Percentiles rank a stretch among this genome's conserved stretches.
These are phyloP conservation scores for Cucurbita moschata DNA, from an alignment of 306 rosid genomes.

Conservation along the genomic window DNA sequence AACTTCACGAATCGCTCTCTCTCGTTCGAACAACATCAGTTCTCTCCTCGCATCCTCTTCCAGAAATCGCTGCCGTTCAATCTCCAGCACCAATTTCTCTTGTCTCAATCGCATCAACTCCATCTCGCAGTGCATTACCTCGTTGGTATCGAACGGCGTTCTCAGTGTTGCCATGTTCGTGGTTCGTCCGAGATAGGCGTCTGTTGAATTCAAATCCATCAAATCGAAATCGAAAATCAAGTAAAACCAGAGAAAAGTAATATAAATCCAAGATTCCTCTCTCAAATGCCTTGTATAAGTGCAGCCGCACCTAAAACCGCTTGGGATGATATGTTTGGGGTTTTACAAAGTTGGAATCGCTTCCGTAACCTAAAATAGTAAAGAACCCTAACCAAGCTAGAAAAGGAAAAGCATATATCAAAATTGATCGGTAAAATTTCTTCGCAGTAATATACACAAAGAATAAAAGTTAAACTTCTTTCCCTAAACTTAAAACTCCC, in stretches of 20 bases:
- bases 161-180: neutral
- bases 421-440: neutral
- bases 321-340: neutral
- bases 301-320: neutral
- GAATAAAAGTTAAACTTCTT: neutral
- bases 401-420: neutral
- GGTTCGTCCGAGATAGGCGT: neutral
- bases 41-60: slow-evolving; percentile 7
- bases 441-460: neutral
- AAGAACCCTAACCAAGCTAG: neutral
- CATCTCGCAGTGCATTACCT: neutral
- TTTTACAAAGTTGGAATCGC: neutral
- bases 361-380: neutral
- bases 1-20: neutral
- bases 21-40: slow-evolving; percentile 3
- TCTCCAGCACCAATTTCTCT: neutral
- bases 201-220: neutral
- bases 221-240: neutral
- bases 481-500: neutral
- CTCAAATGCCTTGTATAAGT: neutral
- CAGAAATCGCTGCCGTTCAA: neutral
- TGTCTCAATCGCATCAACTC: neutral
- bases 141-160: neutral
- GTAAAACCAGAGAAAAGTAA: neutral
- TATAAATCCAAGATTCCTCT: neutral